Conservation (phyloP, 306 rosid species). For the Arachis stenosperma region DNA sequence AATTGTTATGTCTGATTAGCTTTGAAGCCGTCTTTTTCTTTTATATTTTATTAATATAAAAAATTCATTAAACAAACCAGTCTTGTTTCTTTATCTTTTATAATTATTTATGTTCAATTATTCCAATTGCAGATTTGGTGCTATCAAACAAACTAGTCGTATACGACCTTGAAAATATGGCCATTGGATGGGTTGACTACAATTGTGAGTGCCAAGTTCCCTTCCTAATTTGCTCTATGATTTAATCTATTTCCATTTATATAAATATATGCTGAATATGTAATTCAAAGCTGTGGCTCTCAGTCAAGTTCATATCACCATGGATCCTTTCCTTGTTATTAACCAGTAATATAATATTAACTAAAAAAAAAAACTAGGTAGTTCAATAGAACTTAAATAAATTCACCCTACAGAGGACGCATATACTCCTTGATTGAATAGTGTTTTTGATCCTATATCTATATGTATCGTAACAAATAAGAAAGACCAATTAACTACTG, state of each 20-base stretch:
- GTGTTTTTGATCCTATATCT: not conserved
- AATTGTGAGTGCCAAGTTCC: slow-evolving; percentile 67
- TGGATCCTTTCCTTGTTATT: slow-evolving; percentile 18
- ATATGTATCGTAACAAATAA: not conserved
- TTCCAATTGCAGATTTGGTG: slow-evolving; percentile 67
- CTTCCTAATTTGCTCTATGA: slow-evolving; percentile 18
- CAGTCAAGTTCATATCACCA: slow-evolving; percentile 14
- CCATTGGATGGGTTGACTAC: slow-evolving; percentile 74
- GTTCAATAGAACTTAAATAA: not conserved
- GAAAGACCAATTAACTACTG: slow-evolving; percentile 18
- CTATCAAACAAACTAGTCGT: slow-evolving; percentile 75
- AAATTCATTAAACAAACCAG: not conserved
- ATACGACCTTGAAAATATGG: slow-evolving; percentile 73
- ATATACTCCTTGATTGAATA: slow-evolving; percentile 3
- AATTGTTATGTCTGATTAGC: not conserved
- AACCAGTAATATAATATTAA: too few species aligned
- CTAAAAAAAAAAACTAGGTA: too few species aligned
- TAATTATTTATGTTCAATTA: not conserved
- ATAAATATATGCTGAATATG: slow-evolving; percentile 14
- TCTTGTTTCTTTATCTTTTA: too few species aligned
- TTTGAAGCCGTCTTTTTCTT: not conserved
- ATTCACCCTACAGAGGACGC: not conserved
- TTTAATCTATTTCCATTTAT: slow-evolving; percentile 7
- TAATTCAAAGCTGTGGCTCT: not conserved
- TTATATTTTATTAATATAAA: not conserved